Evolutionary conservation across 768 basidiomycete genomes (phyloP), one percentile per base, ranked within the genome.

Genomic region (Sistotremastrum niveocremeum): DNA sequence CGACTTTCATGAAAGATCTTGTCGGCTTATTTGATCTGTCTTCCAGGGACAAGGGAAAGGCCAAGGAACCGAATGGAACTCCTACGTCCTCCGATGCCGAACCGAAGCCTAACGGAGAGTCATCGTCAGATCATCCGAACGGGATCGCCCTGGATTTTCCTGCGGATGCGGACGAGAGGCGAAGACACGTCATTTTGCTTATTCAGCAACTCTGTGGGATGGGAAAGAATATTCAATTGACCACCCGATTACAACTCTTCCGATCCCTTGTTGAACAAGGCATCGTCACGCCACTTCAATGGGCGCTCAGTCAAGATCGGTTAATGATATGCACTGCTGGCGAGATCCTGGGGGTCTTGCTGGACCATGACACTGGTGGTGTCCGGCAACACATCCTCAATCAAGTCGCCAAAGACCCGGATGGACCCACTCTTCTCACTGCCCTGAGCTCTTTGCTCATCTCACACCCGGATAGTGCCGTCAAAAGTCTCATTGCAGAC

Each of bases 221-320:
- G 86, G 91, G 87, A 49, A 99, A 98, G 72, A 91, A 90, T 57
- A 83, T 97, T 6, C 94, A 97, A 59, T 71, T 95, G 11, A 81
- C 84, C 10, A 75, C 83, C 10, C 84, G 95, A 35, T 71, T 93
- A 60, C 67, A 76, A 2, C 74, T 98, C 7, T 98, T 94, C 65
- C 81, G 89, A 41, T 72, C 79, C 6, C 73, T 98, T 28, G 78
- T 93, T 43, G 90, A 95, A 50, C 76, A 84, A 5, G 94, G 90
- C 2, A 72, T 98, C 39, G 68, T 98, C 2, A 84, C 83, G 52
- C 85, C 84, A n/a, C 77, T 93, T 9, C 88, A 95, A 56, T 94
- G 89, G 86, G 90, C 89, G 1, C 72, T 97, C 41, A 66, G 68
- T n/a, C 54, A 62, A 32, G 70, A 72, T 35, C 65, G 64, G 39